These are phyloP conservation scores for Plantago ovata DNA, from an alignment of 257 asterid species.

Conservation along the genomic window DNA sequence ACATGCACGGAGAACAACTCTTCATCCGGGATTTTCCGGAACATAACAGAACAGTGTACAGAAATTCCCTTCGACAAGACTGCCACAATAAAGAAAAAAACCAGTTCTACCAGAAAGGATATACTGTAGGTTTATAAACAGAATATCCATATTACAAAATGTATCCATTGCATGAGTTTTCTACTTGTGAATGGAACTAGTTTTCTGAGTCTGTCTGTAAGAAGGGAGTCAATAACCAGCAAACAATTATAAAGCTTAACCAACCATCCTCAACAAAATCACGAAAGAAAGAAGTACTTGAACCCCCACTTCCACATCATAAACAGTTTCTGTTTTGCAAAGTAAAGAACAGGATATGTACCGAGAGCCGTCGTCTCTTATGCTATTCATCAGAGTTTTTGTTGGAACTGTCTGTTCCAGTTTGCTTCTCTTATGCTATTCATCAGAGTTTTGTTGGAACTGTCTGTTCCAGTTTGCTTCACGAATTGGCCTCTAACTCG, in stretches of 20 bases:
- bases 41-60: too few relatives aligned
- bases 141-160: too few relatives aligned
- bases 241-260: constrained; percentile 5
- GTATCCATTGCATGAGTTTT: constrained; percentile 7
- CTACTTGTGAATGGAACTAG: neutral
- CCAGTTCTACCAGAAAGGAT: too few relatives aligned
- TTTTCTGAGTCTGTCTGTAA: constrained; percentile 8
- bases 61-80: too few relatives aligned
- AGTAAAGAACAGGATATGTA: constrained; percentile 3
- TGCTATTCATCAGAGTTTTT: constrained; percentile 38
- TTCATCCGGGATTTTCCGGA: too few relatives aligned
- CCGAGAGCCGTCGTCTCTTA: neutral
- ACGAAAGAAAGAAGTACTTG: constrained; percentile 6
- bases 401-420: constrained; percentile 41
- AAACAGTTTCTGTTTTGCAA: constrained; percentile 21
- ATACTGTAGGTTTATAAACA: too few relatives aligned
- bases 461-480: constrained; percentile 37
- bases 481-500: constrained; percentile 63
- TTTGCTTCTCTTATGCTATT: constrained; percentile 19
- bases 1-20: too few relatives aligned
- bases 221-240: neutral
- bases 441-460: constrained; percentile 44
- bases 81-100: too few relatives aligned
- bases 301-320: constrained; percentile 16
- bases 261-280: constrained; percentile 21